Conservation (phyloP, 495 filamentous ascomycete species). For the Pseudevernia furfuracea region DNA sequence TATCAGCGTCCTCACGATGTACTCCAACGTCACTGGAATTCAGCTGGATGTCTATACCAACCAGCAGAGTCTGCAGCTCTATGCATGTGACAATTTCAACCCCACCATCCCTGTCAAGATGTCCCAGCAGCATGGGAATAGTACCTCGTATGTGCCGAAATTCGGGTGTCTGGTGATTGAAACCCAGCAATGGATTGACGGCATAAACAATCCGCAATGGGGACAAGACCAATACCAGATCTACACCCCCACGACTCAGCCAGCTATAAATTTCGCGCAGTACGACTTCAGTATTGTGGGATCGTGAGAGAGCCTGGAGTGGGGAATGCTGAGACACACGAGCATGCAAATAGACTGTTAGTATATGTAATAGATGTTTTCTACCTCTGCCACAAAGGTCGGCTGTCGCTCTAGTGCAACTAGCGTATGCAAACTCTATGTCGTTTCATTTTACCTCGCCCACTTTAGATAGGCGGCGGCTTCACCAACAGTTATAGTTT, state of each 20-base stretch:
- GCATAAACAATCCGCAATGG: slow-evolving; percentile 75
- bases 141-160: slow-evolving; percentile 42
- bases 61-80: slow-evolving; percentile 72
- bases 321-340: not conserved
- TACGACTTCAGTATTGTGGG: slow-evolving; percentile 25
- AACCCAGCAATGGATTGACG: slow-evolving; percentile 70
- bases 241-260: slow-evolving; percentile 22
- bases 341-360: not conserved
- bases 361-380: too few relatives aligned
- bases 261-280: slow-evolving; percentile 25
- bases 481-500: too few relatives aligned
- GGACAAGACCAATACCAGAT: slow-evolving; percentile 41
- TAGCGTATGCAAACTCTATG: too few relatives aligned
- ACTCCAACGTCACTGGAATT: slow-evolving; percentile 57
- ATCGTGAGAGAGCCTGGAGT: not conserved
- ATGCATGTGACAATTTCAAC: slow-evolving; percentile 65
- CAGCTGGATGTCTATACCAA: slow-evolving; percentile 64
- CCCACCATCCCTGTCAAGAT: slow-evolving; percentile 50
- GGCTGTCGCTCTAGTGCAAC: not conserved
- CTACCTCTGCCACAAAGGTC: not conserved
- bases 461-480: too few relatives aligned
- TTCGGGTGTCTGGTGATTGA: slow-evolving; percentile 51
- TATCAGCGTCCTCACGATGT: slow-evolving; percentile 53
- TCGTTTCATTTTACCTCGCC: too few relatives aligned
- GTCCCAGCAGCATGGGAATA: slow-evolving; percentile 43